Percentiles rank a stretch among this genome's conserved stretches.
Evolutionary conservation across 2,329 filamentous ascomycete species (phyloP).

Genomic region (Xylaria sp.): DNA sequence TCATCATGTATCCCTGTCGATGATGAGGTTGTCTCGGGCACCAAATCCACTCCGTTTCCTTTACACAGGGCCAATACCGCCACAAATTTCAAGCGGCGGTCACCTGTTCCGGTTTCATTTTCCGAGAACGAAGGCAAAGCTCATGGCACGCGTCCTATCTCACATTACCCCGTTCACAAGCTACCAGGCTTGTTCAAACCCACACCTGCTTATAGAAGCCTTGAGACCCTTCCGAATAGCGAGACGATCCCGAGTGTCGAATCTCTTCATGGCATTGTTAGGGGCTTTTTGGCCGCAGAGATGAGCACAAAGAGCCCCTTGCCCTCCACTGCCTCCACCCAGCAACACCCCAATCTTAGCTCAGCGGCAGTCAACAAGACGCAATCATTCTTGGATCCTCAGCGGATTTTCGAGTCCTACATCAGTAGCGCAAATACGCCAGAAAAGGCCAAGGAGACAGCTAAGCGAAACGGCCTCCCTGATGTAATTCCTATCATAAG

Average conservation of each 20-base stretch:
- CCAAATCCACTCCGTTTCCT: background rate
- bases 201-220: background rate
- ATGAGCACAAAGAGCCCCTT: conserved; percentile 3
- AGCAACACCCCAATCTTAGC: background rate
- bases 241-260: conserved; percentile 11
- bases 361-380: background rate
- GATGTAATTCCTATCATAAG: conserved; percentile 23
- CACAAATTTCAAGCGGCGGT: background rate
- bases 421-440: conserved; percentile 29
- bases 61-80: background rate
- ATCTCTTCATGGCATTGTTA: conserved; percentile 27
- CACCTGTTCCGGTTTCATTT: background rate
- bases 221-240: background rate
- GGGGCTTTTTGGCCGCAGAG: conserved; percentile 28
- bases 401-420: conserved; percentile 33
- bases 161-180: background rate
- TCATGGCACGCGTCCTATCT: background rate
- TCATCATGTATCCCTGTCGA: conserved; percentile 7
- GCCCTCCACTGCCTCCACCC: background rate
- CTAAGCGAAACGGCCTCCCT: conserved; percentile 15
- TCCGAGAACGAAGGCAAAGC: background rate
- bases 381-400: conserved; percentile 27
- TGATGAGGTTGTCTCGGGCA: background rate
- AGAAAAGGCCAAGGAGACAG: conserved; percentile 33
- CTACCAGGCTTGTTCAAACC: background rate